Evolutionary conservation across 192 early-diverging fungal species (phyloP).

Genomic region (Backusella westeae): DNA sequence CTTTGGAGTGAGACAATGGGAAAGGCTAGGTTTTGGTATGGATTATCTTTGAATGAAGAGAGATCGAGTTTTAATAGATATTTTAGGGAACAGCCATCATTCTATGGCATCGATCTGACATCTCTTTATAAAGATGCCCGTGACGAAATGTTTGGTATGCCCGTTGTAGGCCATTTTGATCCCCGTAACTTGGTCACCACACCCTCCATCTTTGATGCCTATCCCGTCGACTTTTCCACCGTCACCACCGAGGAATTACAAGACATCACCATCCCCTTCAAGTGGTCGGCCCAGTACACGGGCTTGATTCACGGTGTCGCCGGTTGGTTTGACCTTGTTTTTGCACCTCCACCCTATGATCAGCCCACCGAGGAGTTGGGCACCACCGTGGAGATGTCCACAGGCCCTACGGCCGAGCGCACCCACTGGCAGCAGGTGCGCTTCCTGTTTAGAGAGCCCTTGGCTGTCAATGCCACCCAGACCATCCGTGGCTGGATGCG

Average conservation of each 20-base stretch:
- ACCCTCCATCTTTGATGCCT: conserved; percentile 52
- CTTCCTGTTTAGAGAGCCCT: conserved; percentile 88
- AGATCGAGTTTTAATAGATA: neutral
- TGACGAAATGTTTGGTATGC: conserved; percentile 89
- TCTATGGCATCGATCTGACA: conserved; percentile 92
- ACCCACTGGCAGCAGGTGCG: conserved; percentile 99
- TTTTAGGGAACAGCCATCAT: conserved; percentile 70
- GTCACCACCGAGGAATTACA: conserved; percentile 74
- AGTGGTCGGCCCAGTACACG: conserved; percentile 80
- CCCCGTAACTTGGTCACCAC: conserved; percentile 72
- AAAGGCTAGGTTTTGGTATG: conserved; percentile 77
- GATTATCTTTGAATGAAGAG: neutral
- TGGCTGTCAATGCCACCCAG: conserved; percentile 93
- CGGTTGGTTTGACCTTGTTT: conserved; percentile 96
- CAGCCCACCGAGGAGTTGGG: conserved; percentile 33
- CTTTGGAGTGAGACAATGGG: conserved; percentile 94
- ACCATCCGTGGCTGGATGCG: conserved; percentile 81
- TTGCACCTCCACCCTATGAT: conserved; percentile 55
- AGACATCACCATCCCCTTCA: conserved; percentile 84
- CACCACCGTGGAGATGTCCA: conserved; percentile 77
- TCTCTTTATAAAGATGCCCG: conserved; percentile 80
- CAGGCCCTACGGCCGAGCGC: conserved; percentile 77
- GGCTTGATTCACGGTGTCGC: conserved; percentile 92
- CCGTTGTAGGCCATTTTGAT: conserved; percentile 94
- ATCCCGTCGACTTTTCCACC: conserved; percentile 81